Conservation (phyloP, 345 rosid genomes). For the Eutrema japonicum region DNA sequence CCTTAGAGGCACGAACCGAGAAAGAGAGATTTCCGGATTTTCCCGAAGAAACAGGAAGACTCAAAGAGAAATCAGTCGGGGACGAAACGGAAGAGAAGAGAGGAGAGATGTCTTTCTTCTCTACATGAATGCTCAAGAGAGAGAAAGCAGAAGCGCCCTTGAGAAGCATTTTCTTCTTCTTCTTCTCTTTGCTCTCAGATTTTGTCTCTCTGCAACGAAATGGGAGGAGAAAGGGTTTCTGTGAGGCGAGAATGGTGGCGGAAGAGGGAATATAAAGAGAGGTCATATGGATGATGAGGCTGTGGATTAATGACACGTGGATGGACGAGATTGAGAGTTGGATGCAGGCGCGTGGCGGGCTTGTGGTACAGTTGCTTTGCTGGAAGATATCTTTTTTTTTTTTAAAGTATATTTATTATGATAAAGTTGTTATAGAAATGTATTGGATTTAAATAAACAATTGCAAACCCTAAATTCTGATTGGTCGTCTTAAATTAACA, state of each 20-base stretch:
- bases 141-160: constrained; percentile 54
- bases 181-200: neutral
- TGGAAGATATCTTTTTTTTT: constrained; percentile 24
- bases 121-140: constrained; percentile 42
- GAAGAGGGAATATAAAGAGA: constrained; percentile 32
- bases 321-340: constrained; percentile 38
- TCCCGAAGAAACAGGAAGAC: constrained; percentile 27
- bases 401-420: too few species aligned
- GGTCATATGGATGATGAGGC: constrained; percentile 36
- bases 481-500: too few species aligned
- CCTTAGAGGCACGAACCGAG: constrained; percentile 36
- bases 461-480: too few species aligned
- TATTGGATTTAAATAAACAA: too few species aligned
- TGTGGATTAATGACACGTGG: constrained; percentile 55
- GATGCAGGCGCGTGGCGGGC: constrained; percentile 56
- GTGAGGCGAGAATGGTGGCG: constrained; percentile 24
- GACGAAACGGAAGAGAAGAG: constrained; percentile 35
- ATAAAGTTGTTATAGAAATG: too few species aligned
- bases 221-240: constrained; percentile 16
- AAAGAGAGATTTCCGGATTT: constrained; percentile 33
- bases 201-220: neutral
- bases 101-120: constrained; percentile 30
- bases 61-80: constrained; percentile 20
- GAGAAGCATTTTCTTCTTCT: constrained; percentile 51
- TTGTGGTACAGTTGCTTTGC: constrained; percentile 34